Percentiles rank a stretch among this genome's conserved stretches.
Conservation (phyloP, 2,329 filamentous ascomycete species). For the Diplodia seriata region DNA sequence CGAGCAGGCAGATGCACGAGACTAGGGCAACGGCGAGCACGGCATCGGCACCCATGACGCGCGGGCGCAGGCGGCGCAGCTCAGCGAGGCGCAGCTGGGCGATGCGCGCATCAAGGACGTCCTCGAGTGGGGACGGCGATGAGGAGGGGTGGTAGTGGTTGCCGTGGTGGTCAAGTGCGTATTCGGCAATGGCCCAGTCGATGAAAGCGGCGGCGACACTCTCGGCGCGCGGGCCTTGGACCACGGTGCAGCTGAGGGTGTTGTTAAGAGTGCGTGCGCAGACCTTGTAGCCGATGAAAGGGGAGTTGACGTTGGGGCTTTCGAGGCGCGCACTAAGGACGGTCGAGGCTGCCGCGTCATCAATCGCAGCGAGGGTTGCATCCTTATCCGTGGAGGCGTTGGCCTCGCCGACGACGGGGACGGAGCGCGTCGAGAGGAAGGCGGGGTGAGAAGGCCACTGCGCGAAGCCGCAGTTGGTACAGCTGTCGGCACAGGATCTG, state of each 20-base stretch:
- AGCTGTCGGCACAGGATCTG: not conserved
- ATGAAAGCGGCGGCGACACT: not conserved
- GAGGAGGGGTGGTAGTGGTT: not conserved
- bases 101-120: not conserved
- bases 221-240: not conserved
- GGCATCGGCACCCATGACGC: not conserved
- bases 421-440: not conserved
- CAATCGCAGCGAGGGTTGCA: too few species aligned
- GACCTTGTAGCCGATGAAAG: constrained; percentile 15
- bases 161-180: not conserved
- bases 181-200: constrained; percentile 3
- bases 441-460: not conserved
- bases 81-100: not conserved
- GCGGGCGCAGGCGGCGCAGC: not conserved
- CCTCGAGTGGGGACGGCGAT: not conserved
- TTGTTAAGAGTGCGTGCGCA: not conserved
- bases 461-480: not conserved
- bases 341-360: not conserved
- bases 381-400: too few species aligned
- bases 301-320: not conserved
- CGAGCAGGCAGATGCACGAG: not conserved
- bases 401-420: not conserved
- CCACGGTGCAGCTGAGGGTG: not conserved
- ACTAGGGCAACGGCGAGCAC: not conserved
- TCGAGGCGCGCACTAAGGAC: not conserved